phyloP scores from a whole-genome alignment of 768 basidiomycete genomes.

The Obba rivulosa region DNA sequence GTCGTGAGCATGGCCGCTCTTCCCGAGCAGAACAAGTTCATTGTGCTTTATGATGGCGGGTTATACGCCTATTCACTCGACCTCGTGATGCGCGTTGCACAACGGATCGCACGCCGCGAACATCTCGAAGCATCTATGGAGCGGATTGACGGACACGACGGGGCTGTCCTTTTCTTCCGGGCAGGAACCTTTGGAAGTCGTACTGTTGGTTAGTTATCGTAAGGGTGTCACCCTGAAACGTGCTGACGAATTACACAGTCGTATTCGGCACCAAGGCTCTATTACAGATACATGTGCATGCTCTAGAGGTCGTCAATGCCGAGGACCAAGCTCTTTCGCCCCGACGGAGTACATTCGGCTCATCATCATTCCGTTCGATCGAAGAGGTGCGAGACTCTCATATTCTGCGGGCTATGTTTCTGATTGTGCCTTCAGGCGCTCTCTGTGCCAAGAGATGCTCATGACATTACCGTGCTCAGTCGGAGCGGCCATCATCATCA shows the following conservation, averaged over 20 bases:
- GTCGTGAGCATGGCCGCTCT: constrained; percentile 54
- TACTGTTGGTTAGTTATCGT: constrained; percentile 44
- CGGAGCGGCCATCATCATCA: constrained; percentile 32
- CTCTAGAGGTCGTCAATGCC: constrained; percentile 49
- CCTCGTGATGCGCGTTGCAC: constrained; percentile 54
- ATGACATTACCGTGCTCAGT: constrained; percentile 50
- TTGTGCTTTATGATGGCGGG: constrained; percentile 55
- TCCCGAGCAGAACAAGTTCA: constrained; percentile 56
- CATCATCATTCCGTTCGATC: constrained; percentile 35
- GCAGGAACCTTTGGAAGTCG: constrained; percentile 48
- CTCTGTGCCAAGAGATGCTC: constrained; percentile 67
- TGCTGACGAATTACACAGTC: constrained; percentile 38
- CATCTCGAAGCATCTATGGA: constrained; percentile 56
- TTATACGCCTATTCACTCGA: constrained; percentile 69
- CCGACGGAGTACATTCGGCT: constrained; percentile 25
- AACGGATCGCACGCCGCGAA: constrained; percentile 40
- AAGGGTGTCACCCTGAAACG: not conserved
- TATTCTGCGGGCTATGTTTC: not conserved
- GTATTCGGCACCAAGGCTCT: constrained; percentile 62
- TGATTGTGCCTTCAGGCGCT: no score
- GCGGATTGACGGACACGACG: constrained; percentile 48
- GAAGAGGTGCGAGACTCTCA: constrained; percentile 49
- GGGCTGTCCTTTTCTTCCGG: constrained; percentile 56
- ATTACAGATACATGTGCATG: constrained; percentile 54
- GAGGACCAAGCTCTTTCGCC: constrained; percentile 32